phyloP scores from a whole-genome alignment of 306 rosid species.

The Lagenaria siceraria region DNA sequence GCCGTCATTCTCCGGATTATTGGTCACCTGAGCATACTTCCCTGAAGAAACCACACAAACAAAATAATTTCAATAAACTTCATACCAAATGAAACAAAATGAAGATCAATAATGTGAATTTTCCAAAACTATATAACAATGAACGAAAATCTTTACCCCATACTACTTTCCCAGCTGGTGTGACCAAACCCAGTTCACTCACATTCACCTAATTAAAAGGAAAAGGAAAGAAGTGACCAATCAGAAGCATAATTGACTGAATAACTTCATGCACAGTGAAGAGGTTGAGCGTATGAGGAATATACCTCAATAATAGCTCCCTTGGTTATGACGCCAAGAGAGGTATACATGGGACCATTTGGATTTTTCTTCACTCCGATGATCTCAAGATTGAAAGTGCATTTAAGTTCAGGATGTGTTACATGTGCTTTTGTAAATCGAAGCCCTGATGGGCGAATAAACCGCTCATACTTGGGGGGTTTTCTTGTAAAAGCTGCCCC shows the following conservation, averaged over 20 bases:
- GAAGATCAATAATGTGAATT: background rate
- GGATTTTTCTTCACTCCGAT: slow-evolving; percentile 95
- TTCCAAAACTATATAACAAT: background rate
- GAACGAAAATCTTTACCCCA: slow-evolving; percentile 52
- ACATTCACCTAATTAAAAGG: slow-evolving; percentile 63
- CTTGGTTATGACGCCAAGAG: slow-evolving; percentile 83
- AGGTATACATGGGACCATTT: slow-evolving; percentile 79
- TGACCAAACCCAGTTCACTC: slow-evolving; percentile 87
- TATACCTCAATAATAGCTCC: slow-evolving; percentile 92
- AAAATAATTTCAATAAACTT: slow-evolving; percentile 1
- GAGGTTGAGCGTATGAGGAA: background rate
- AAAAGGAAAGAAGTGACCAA: background rate
- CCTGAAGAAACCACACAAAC: slow-evolving; percentile 31
- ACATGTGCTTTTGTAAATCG: slow-evolving; percentile 90
- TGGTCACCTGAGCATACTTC: slow-evolving; percentile 91
- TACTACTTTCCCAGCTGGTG: slow-evolving; percentile 93
- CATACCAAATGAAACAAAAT: background rate
- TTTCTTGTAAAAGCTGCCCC: slow-evolving; percentile 89
- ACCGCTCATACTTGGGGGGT: slow-evolving; percentile 91
- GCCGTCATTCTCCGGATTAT: slow-evolving; percentile 89
- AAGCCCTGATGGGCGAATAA: slow-evolving; percentile 77
- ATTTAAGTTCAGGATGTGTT: slow-evolving; percentile 91
- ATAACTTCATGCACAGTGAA: background rate
- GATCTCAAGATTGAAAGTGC: slow-evolving; percentile 82
- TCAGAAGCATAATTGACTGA: background rate